Evolutionary conservation across 2,329 filamentous ascomycete genomes (phyloP).

Genomic region (Setomelanomma holmii): DNA sequence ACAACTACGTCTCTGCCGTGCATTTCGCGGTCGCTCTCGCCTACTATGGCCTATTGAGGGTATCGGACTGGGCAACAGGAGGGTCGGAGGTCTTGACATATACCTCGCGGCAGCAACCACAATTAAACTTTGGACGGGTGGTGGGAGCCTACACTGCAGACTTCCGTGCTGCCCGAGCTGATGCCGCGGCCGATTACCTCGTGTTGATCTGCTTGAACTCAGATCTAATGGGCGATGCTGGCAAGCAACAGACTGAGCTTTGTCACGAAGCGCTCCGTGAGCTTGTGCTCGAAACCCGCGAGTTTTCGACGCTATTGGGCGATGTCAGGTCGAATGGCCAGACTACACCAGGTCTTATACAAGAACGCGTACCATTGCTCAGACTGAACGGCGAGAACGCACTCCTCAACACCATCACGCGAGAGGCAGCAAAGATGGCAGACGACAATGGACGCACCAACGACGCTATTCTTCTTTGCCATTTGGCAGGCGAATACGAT

Average conservation of each 20-base stretch:
- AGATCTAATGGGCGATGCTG: conserved; percentile 76
- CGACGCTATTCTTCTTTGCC: conserved; percentile 92
- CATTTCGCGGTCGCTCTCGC: conserved; percentile 91
- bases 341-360: conserved; percentile 84
- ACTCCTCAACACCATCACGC: conserved; percentile 89
- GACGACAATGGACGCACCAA: conserved; percentile 94
- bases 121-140: conserved; percentile 94
- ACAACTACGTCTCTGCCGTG: conserved; percentile 90
- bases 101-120: conserved; percentile 73
- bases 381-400: conserved; percentile 79
- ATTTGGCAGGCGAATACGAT: conserved; percentile 94
- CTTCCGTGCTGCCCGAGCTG: conserved; percentile 89
- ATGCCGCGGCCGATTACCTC: conserved; percentile 92
- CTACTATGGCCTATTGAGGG: conserved; percentile 71
- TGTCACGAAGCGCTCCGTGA: conserved; percentile 94
- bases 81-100: conserved; percentile 70
- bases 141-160: conserved; percentile 94
- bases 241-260: conserved; percentile 77
- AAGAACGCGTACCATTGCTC: conserved; percentile 83
- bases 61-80: conserved; percentile 77
- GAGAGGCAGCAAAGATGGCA: conserved; percentile 89
- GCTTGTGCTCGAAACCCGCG: conserved; percentile 92
- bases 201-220: conserved; percentile 89
- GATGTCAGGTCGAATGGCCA: conserved; percentile 88
- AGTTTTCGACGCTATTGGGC: conserved; percentile 92